A percentile compares a stretch with the other conserved stretches of the same genome.
phyloP scores from a whole-genome alignment of 73 alveolate species.

The Paramecium sexaurelia region DNA sequence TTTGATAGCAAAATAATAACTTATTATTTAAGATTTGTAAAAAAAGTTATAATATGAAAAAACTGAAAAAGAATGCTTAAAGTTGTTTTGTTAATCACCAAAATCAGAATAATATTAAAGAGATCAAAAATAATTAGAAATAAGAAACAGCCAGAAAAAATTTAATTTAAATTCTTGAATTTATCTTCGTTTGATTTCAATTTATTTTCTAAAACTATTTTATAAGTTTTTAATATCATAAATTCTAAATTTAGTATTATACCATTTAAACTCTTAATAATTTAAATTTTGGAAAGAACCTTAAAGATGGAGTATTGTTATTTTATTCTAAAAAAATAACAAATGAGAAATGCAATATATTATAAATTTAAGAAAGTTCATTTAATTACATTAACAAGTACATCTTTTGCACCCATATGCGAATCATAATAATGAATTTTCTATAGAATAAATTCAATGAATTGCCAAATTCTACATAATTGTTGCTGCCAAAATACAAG shows the following conservation, averaged over 20 bases:
- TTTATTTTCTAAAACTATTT: background rate
- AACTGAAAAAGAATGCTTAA: background rate
- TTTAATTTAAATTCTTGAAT: background rate
- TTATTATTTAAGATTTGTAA: background rate
- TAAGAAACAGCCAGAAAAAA: background rate
- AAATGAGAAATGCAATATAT: too few species aligned
- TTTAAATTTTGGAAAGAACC: too few species aligned
- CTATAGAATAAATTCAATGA: background rate
- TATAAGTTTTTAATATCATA: background rate
- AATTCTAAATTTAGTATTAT: too few species aligned
- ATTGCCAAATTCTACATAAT: background rate
- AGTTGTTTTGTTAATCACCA: background rate
- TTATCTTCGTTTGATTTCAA: background rate
- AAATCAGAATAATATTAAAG: background rate
- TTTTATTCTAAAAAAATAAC: background rate
- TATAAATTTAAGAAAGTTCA: background rate
- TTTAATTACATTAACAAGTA: background rate
- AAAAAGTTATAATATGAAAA: background rate
- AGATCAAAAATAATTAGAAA: background rate
- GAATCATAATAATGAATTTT: background rate
- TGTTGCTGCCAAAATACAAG: background rate
- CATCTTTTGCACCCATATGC: background rate
- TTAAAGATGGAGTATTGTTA: background rate
- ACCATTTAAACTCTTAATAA: too few species aligned
- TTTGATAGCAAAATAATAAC: background rate